Conservation (phyloP, 805 yeast genomes). For the Nakazawaea anatomiae region DNA sequence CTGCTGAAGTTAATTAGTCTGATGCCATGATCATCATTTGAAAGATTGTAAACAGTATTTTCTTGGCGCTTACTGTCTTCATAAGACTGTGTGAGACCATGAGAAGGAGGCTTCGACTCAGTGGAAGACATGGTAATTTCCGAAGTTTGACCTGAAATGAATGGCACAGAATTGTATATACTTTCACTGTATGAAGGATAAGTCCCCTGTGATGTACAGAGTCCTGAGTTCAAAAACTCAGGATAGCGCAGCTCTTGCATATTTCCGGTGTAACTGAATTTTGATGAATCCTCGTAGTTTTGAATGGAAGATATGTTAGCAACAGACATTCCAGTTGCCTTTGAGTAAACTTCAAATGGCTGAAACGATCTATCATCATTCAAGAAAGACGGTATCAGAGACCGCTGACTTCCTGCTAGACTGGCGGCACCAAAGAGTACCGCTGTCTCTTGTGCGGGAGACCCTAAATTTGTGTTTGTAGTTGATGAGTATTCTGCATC, state of each 20-base stretch:
- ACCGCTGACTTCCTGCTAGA: background rate
- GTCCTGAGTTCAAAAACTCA: too few species aligned
- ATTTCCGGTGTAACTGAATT: too few species aligned
- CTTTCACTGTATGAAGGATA: too few species aligned
- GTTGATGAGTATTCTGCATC: background rate
- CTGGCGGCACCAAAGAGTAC: background rate
- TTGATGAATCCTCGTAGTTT: background rate
- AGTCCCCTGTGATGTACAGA: too few species aligned
- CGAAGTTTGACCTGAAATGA: too few species aligned
- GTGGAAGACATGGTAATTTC: too few species aligned
- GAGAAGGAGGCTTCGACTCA: too few species aligned
- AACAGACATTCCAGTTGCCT: background rate
- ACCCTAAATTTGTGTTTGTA: background rate
- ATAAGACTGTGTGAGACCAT: too few species aligned
- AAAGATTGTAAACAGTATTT: background rate
- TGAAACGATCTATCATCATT: background rate
- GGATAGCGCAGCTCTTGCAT: too few species aligned
- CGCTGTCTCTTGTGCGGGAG: background rate
- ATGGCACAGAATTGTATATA: too few species aligned
- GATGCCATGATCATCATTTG: background rate
- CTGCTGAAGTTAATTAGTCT: background rate
- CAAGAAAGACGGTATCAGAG: background rate
- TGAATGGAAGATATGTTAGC: background rate
- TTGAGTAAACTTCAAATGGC: background rate
- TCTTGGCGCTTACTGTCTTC: background rate